A percentile compares a stretch with the other conserved stretches of the same genome.
Conservation (phyloP, 306 rosid genomes). For the Cucumis hystrix region DNA sequence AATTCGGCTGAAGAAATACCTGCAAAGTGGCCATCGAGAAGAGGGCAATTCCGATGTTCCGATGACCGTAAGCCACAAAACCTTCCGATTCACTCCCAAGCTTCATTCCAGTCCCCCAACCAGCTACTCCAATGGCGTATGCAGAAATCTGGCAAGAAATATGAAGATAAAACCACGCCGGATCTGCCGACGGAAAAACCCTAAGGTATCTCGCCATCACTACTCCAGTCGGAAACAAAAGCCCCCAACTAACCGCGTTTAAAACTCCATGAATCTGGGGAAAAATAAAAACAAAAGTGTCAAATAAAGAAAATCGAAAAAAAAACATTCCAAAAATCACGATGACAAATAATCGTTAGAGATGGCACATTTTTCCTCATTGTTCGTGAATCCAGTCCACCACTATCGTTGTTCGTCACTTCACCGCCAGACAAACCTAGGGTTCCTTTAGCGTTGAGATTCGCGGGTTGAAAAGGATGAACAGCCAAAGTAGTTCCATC, state of each 20-base stretch:
- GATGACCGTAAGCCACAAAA: conserved; percentile 23
- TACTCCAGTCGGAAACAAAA: conserved; percentile 67
- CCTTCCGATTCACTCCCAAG: conserved; percentile 61
- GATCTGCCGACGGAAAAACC: conserved; percentile 60
- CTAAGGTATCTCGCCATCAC: conserved; percentile 67
- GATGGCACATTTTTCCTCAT: conserved; percentile 39
- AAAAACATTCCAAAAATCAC: background rate
- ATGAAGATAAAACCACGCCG: conserved; percentile 91
- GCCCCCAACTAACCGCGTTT: conserved; percentile 89
- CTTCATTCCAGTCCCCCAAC: conserved; percentile 83
- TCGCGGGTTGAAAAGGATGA: background rate
- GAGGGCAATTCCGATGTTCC: conserved; percentile 64
- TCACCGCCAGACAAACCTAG: conserved; percentile 29
- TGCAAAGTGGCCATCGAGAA: conserved; percentile 66
- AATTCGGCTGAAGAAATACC: conserved; percentile 17
- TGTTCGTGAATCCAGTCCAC: conserved; percentile 15
- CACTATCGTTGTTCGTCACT: background rate
- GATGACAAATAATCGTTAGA: background rate
- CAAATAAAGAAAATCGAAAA: background rate
- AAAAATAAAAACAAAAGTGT: background rate
- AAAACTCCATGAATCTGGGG: conserved; percentile 66
- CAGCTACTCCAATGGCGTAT: conserved; percentile 75
- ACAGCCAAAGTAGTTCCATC: background rate
- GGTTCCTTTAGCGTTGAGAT: conserved; percentile 3
- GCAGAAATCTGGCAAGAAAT: conserved; percentile 49